phyloP scores from a whole-genome alignment of 2,329 filamentous ascomycete genomes.

The Penicillium occitanis region DNA sequence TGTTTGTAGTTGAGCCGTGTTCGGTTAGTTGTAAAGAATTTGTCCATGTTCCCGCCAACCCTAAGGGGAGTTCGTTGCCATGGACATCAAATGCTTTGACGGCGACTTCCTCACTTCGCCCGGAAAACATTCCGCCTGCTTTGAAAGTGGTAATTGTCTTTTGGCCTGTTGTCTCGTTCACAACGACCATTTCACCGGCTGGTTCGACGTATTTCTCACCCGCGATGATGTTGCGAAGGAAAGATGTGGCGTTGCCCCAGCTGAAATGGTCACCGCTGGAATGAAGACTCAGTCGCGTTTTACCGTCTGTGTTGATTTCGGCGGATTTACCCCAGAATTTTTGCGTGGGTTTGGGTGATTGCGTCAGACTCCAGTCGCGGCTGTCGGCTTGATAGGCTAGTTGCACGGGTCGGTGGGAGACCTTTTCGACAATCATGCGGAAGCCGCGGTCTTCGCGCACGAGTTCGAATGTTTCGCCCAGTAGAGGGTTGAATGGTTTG shows the following conservation, averaged over 20 bases:
- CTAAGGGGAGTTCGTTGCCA: slow-evolving; percentile 64
- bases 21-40: slow-evolving; percentile 65
- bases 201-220: slow-evolving; percentile 98
- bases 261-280: slow-evolving; percentile 77
- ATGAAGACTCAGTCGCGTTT: slow-evolving; percentile 74
- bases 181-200: slow-evolving; percentile 81
- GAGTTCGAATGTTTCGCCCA: slow-evolving; percentile 93
- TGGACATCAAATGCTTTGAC: slow-evolving; percentile 70
- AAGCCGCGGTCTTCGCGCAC: slow-evolving; percentile 84
- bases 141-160: slow-evolving; percentile 90
- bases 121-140: slow-evolving; percentile 94
- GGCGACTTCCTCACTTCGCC: slow-evolving; percentile 83
- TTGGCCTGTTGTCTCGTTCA: slow-evolving; percentile 78
- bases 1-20: slow-evolving; percentile 60
- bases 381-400: slow-evolving; percentile 92
- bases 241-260: slow-evolving; percentile 85
- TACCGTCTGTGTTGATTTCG: slow-evolving; percentile 89
- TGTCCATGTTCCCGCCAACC: slow-evolving; percentile 84
- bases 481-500: slow-evolving; percentile 95
- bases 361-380: slow-evolving; percentile 78
- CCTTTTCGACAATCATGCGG: slow-evolving; percentile 91
- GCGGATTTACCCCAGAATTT: slow-evolving; percentile 99
- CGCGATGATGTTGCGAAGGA: slow-evolving; percentile 92
- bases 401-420: slow-evolving; percentile 86
- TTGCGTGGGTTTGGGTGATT: slow-evolving; percentile 83